Percentiles rank a stretch among this genome's conserved stretches.
Evolutionary conservation across 768 basidiomycete species (phyloP).

Genomic region (Hysterangium stoloniferum): DNA sequence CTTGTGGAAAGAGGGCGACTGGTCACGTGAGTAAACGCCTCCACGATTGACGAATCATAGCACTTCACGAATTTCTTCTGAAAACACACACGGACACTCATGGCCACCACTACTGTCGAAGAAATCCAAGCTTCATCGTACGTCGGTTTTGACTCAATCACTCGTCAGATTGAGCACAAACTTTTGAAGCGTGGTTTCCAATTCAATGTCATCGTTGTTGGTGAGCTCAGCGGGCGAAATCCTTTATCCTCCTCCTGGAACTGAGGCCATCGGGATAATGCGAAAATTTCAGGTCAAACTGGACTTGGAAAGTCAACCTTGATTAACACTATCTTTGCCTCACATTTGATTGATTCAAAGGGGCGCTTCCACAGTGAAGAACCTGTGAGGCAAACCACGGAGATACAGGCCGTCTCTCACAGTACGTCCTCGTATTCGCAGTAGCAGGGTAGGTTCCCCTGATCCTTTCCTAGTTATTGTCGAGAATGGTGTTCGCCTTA

Average conservation of each 20-base stretch:
- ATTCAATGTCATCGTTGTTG: conserved; percentile 97
- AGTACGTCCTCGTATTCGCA: conserved; percentile 40
- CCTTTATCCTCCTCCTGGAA: not conserved
- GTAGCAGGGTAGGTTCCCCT: not conserved
- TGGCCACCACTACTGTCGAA: conserved; percentile 42
- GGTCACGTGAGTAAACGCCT: not conserved
- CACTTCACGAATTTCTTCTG: not conserved
- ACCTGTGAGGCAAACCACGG: conserved; percentile 90
- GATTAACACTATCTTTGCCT: conserved; percentile 98
- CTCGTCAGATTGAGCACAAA: conserved; percentile 97
- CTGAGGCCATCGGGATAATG: not conserved
- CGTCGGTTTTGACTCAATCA: conserved; percentile 97
- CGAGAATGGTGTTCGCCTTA: conserved; percentile 91
- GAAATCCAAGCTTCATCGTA: conserved; percentile 90
- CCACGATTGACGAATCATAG: not conserved
- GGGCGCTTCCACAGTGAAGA: conserved; percentile 84
- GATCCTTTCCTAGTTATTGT: conserved; percentile 60
- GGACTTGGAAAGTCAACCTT: conserved; percentile 97
- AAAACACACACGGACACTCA: conserved; percentile 12
- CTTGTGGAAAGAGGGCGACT: not conserved
- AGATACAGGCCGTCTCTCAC: conserved; percentile 92
- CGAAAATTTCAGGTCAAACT: conserved; percentile 74
- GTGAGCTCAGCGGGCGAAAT: conserved; percentile 38
- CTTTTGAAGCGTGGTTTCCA: conserved; percentile 98
- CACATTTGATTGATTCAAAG: conserved; percentile 96